Evolutionary conservation across 2,329 filamentous ascomycete species (phyloP).

Genomic region (Aspergillus jensenii): DNA sequence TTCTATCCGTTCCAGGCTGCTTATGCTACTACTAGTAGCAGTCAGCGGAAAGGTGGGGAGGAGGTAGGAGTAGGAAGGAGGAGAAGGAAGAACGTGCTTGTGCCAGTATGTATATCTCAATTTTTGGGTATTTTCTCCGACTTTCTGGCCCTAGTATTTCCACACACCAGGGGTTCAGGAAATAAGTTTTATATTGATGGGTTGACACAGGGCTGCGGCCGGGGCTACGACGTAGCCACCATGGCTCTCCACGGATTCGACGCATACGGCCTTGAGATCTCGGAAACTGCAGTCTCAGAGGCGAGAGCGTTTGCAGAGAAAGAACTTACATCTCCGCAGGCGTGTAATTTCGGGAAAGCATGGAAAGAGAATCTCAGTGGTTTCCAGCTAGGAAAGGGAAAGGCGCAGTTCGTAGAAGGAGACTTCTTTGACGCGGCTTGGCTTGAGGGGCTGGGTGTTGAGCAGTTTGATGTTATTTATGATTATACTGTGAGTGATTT

Average conservation of each 20-base stretch:
- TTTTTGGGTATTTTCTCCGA: too few species aligned
- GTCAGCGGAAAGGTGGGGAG: too few species aligned
- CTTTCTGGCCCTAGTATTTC: neutral
- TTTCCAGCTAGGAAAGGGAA: neutral
- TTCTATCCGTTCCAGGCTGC: slow-evolving; percentile 11
- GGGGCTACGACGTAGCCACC: slow-evolving; percentile 34
- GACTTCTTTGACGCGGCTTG: slow-evolving; percentile 42
- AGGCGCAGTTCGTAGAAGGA: slow-evolving; percentile 57
- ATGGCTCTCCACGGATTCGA: slow-evolving; percentile 34
- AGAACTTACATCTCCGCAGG: slow-evolving; percentile 18
- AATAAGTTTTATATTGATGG: too few species aligned
- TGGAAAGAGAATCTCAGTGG: neutral
- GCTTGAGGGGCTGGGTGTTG: neutral
- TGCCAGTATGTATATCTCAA: slow-evolving; percentile 23
- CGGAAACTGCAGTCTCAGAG: slow-evolving; percentile 21
- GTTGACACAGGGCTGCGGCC: slow-evolving; percentile 29
- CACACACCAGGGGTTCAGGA: neutral
- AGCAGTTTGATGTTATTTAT: slow-evolving; percentile 19
- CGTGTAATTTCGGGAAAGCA: slow-evolving; percentile 20
- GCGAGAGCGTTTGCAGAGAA: slow-evolving; percentile 21
- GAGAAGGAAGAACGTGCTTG: slow-evolving; percentile 27
- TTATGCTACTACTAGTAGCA: too few species aligned
- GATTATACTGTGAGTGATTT: slow-evolving; percentile 53
- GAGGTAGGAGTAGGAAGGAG: neutral
- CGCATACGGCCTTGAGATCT: slow-evolving; percentile 31